Evolutionary conservation across 2,329 filamentous ascomycete species (phyloP).

Genomic region (Aspergillus novoparasiticus): DNA sequence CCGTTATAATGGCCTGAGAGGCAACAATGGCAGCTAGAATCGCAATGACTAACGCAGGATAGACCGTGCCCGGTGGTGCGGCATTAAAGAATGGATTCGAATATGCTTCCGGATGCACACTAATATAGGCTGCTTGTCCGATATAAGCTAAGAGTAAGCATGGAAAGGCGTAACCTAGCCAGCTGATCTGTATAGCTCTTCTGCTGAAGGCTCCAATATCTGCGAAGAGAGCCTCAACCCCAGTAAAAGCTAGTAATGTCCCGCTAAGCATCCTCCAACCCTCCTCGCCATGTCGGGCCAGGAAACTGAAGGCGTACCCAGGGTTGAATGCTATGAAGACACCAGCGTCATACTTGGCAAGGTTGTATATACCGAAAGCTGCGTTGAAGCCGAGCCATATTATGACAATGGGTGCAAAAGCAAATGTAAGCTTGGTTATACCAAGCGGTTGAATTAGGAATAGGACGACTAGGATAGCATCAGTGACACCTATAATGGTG

Average conservation of each 20-base stretch:
- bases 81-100: constrained; percentile 75
- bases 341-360: constrained; percentile 48
- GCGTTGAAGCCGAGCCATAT: constrained; percentile 58
- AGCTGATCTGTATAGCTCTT: constrained; percentile 70
- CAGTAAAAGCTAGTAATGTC: constrained; percentile 73
- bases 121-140: constrained; percentile 75
- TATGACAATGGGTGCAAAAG: constrained; percentile 59
- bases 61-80: constrained; percentile 68
- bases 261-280: constrained; percentile 61
- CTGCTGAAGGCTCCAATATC: constrained; percentile 75
- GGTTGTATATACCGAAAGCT: constrained; percentile 57
- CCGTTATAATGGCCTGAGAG: constrained; percentile 77
- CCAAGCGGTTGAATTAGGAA: constrained; percentile 60
- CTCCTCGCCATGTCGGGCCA: constrained; percentile 52
- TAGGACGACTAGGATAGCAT: constrained; percentile 56
- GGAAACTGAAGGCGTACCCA: constrained; percentile 52
- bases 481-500: constrained; percentile 54
- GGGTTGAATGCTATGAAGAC: constrained; percentile 57
- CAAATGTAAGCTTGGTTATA: constrained; percentile 49
- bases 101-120: constrained; percentile 60
- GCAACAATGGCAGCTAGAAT: constrained; percentile 65
- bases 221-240: constrained; percentile 77
- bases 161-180: constrained; percentile 69
- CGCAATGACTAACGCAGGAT: constrained; percentile 68
- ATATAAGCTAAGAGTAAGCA: constrained; percentile 64